phyloP scores from a whole-genome alignment of 2,329 filamentous ascomycete species.

The Monilinia fructigena region DNA sequence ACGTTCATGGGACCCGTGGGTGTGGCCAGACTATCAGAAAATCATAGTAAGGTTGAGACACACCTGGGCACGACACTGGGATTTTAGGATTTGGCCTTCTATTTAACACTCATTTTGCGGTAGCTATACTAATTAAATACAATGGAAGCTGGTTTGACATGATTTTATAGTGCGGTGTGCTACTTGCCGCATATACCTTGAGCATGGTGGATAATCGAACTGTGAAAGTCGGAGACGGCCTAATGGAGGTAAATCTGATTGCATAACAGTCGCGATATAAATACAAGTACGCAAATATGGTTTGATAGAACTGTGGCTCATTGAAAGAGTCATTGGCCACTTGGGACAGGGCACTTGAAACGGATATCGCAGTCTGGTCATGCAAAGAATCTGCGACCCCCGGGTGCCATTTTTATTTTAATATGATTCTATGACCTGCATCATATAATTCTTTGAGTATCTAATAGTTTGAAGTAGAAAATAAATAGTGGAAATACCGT shows the following conservation, averaged over 20 bases:
- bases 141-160: background rate
- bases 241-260: background rate
- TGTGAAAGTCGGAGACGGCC: background rate
- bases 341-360: too few species aligned
- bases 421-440: too few species aligned
- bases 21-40: background rate
- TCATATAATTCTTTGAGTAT: too few species aligned
- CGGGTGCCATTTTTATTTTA: too few species aligned
- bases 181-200: background rate
- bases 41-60: background rate
- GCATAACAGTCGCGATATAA: background rate
- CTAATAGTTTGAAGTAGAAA: too few species aligned
- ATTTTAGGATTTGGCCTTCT: conserved; percentile 1
- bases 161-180: conserved; percentile 7
- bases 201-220: conserved; percentile 1
- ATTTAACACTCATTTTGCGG: conserved; percentile 1
- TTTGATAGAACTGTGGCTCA: background rate
- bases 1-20: background rate
- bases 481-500: too few species aligned
- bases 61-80: background rate
- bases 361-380: too few species aligned
- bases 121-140: background rate
- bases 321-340: background rate
- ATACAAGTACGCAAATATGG: background rate
- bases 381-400: too few species aligned